These are phyloP conservation scores for Alternaria brassicicola DNA, from an alignment of 2,329 filamentous ascomycete genomes.

Conservation along the genomic window DNA sequence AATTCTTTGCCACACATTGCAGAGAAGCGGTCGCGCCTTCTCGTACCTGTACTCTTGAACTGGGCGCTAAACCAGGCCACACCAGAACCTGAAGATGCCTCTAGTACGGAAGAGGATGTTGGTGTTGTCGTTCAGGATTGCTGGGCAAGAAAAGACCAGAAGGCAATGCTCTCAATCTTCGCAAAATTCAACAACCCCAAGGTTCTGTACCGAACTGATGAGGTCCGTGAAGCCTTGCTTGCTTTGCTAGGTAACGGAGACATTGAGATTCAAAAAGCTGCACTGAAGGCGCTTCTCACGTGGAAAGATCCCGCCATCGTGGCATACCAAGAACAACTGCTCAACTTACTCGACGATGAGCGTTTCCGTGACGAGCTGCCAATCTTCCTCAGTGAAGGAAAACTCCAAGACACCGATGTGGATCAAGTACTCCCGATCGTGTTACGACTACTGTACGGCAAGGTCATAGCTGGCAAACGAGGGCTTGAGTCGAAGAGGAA, in stretches of 20 bases:
- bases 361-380: slow-evolving; percentile 94
- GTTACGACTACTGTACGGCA: slow-evolving; percentile 85
- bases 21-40: slow-evolving; percentile 81
- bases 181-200: slow-evolving; percentile 85
- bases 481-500: slow-evolving; percentile 81
- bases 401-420: slow-evolving; percentile 75
- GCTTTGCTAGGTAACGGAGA: slow-evolving; percentile 85
- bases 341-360: slow-evolving; percentile 86
- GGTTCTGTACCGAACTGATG: slow-evolving; percentile 76
- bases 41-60: slow-evolving; percentile 84
- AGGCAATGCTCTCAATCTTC: slow-evolving; percentile 80
- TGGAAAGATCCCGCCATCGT: slow-evolving; percentile 84
- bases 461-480: slow-evolving; percentile 81
- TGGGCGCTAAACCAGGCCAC: slow-evolving; percentile 62
- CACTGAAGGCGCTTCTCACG: slow-evolving; percentile 81
- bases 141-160: slow-evolving; percentile 83
- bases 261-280: slow-evolving; percentile 82
- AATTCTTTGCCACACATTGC: slow-evolving; percentile 74
- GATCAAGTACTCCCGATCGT: slow-evolving; percentile 81
- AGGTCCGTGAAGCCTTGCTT: slow-evolving; percentile 78
- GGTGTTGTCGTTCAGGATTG: slow-evolving; percentile 24
- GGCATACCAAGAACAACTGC: slow-evolving; percentile 82
- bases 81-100: slow-evolving; percentile 3
- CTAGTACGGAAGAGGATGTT: neutral
- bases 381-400: slow-evolving; percentile 75